Conservation (phyloP, 768 basidiomycete species). For the Ramaria sp. region DNA sequence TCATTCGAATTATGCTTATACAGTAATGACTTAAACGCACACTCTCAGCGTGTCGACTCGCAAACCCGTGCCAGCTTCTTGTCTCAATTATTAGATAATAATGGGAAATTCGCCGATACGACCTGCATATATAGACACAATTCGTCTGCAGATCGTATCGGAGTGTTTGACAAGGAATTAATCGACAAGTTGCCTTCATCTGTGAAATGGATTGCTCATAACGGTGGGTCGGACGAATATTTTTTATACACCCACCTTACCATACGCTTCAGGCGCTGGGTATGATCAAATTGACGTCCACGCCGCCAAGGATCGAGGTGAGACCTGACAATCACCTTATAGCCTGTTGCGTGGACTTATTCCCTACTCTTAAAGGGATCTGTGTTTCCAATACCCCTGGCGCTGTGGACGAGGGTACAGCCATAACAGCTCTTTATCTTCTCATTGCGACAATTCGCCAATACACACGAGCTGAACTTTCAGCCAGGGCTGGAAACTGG, state of each 20-base stretch:
- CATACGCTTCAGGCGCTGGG: slow-evolving; percentile 38
- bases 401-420: slow-evolving; percentile 85
- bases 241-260: not conserved
- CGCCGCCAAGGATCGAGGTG: slow-evolving; percentile 64
- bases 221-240: slow-evolving; percentile 32
- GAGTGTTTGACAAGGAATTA: slow-evolving; percentile 72
- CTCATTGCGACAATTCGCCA: slow-evolving; percentile 69
- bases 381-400: slow-evolving; percentile 81
- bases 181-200: slow-evolving; percentile 53
- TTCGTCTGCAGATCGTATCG: slow-evolving; percentile 51
- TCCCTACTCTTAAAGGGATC: slow-evolving; percentile 38
- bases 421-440: slow-evolving; percentile 79
- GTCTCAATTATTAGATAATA: slow-evolving; percentile 46
- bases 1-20: not conserved
- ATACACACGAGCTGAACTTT: slow-evolving; percentile 54
- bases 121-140: slow-evolving; percentile 77
- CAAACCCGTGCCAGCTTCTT: slow-evolving; percentile 60
- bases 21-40: not conserved
- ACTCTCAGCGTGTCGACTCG: slow-evolving; percentile 42
- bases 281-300: slow-evolving; percentile 81
- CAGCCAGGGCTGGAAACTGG: slow-evolving; percentile 48
- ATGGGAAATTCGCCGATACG: slow-evolving; percentile 63
- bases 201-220: slow-evolving; percentile 84
- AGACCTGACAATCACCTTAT: slow-evolving; percentile 1
- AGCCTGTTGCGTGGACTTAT: not conserved